Conservation (phyloP, 2,329 filamentous ascomycete genomes). For the Cytospora piceicola region DNA sequence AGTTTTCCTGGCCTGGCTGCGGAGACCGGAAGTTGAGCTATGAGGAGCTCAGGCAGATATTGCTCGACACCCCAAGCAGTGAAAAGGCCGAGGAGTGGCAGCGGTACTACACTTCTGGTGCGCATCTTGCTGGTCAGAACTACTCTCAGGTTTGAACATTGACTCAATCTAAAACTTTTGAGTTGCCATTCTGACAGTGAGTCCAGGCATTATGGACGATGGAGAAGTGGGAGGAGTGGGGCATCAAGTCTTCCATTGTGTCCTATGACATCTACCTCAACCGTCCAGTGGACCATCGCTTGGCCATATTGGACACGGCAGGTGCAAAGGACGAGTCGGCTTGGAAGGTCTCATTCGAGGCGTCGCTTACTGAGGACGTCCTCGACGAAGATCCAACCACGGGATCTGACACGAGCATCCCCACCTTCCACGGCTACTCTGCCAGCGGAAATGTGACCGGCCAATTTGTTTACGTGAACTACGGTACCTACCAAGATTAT, state of each 20-base stretch:
- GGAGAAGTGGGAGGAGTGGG: constrained; percentile 73
- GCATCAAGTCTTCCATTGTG: constrained; percentile 65
- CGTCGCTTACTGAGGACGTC: constrained; percentile 81
- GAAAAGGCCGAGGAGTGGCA: constrained; percentile 71
- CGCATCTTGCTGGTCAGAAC: constrained; percentile 78
- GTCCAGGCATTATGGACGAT: constrained; percentile 71
- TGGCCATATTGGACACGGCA: constrained; percentile 65
- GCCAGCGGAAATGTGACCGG: constrained; percentile 77
- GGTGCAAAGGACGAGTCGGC: constrained; percentile 38
- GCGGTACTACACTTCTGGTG: constrained; percentile 75
- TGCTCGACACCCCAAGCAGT: constrained; percentile 62
- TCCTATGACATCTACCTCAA: constrained; percentile 80
- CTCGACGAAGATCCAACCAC: constrained; percentile 83
- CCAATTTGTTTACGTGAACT: constrained; percentile 77
- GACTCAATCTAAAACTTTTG: no score
- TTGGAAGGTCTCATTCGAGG: constrained; percentile 74
- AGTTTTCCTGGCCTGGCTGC: constrained; percentile 37
- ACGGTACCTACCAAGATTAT: constrained; percentile 74
- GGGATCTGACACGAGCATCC: constrained; percentile 70
- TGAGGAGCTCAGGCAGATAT: constrained; percentile 58
- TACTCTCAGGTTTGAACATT: constrained; percentile 61
- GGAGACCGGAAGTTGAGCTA: constrained; percentile 44
- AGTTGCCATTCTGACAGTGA: constrained; percentile 16
- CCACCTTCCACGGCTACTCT: constrained; percentile 84
- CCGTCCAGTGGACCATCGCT: constrained; percentile 71